A percentile compares a stretch with the other conserved stretches of the same genome.
Conservation (phyloP, 495 filamentous ascomycete species). For the Penicillium cosmopolitanum region DNA sequence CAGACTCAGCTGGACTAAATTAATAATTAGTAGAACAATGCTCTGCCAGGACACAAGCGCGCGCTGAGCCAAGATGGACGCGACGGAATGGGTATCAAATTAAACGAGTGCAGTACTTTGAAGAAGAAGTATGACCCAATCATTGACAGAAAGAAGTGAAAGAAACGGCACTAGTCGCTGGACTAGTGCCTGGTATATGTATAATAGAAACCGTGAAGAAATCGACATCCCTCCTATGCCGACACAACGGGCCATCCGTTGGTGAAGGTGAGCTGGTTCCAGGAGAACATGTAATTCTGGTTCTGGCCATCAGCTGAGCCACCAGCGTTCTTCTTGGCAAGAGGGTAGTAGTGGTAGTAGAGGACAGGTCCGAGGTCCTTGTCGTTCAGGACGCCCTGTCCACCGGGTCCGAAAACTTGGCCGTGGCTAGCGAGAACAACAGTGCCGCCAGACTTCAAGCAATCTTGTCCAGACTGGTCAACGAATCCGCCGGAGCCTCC, state of each 20-base stretch:
- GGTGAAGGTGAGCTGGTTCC: slow-evolving; percentile 63
- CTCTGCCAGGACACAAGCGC: slow-evolving; percentile 18
- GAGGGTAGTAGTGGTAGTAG: slow-evolving; percentile 69
- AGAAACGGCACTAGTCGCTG: neutral
- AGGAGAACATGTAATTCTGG: slow-evolving; percentile 58
- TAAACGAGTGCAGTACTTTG: slow-evolving; percentile 25
- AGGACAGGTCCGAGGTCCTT: slow-evolving; percentile 54
- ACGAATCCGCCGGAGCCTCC: slow-evolving; percentile 59
- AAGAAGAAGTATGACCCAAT: slow-evolving; percentile 27
- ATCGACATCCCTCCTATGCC: neutral
- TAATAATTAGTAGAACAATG: slow-evolving; percentile 17
- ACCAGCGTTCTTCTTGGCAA: slow-evolving; percentile 56
- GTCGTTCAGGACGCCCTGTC: slow-evolving; percentile 58
- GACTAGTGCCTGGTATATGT: slow-evolving; percentile 6
- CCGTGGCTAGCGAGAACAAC: slow-evolving; percentile 64
- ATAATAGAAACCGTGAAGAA: slow-evolving; percentile 1
- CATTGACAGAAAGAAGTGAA: slow-evolving; percentile 29
- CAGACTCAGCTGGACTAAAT: neutral
- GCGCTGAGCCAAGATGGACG: slow-evolving; percentile 8
- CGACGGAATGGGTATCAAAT: slow-evolving; percentile 32
- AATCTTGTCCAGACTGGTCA: slow-evolving; percentile 60
- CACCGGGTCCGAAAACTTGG: slow-evolving; percentile 71
- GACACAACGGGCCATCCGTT: slow-evolving; percentile 59
- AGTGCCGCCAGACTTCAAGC: slow-evolving; percentile 63
- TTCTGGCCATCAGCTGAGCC: slow-evolving; percentile 42